Base-by-base conservation (phyloP, 2,329 filamentous ascomycete genomes). In the Neurospora crassa region DNA sequence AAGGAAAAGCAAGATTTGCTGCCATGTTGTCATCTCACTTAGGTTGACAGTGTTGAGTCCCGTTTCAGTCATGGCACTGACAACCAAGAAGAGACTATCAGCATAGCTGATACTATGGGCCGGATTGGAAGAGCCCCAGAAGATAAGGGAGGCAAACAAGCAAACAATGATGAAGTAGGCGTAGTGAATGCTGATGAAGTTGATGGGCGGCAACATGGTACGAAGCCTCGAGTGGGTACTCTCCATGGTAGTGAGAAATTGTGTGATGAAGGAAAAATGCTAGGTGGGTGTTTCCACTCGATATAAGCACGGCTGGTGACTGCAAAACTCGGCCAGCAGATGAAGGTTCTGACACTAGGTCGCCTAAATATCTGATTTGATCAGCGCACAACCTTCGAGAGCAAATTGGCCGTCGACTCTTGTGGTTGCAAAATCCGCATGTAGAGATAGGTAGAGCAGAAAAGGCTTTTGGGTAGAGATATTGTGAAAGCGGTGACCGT, bases 101-200 rank as follows among this genome's bases (percentile, higher is more conserved):
- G 84, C 84, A 79, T 90, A 92, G 59, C 81, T 80, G 72, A 92
- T 84, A 73, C 82, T 86, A 41, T 80, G 77, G 20, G 79, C 77
- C 10, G 87, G 85, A 5, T 83, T 83, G 0, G 87, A 87, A 0
- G 84, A 82, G 18, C 82, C 83, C 83, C 84, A 91, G 76, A 92
- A 89, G 67, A 92, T 83, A 59, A 87, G 72, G 12, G 88, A 88
- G n/a, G 83, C 81, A 41, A 88, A 53, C 2, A 91, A 76, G 72
- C 83, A 84, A 11, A 86, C 84, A 7, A 79, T 69, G 72, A 90
- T 82, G 77, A 92, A 91, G 79, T 92, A 92, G 53, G 83, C 79
- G 80, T 91, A 90, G 77, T 92, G 90, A 29, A 91, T 76, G 0
- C 86, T 88, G 74, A 90, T 86, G 76, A 90, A 90, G 74, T 89